A percentile compares a stretch with the other conserved stretches of the same genome.
Conservation (phyloP, 2,329 filamentous ascomycete genomes). For the Hysterium pulicare region DNA sequence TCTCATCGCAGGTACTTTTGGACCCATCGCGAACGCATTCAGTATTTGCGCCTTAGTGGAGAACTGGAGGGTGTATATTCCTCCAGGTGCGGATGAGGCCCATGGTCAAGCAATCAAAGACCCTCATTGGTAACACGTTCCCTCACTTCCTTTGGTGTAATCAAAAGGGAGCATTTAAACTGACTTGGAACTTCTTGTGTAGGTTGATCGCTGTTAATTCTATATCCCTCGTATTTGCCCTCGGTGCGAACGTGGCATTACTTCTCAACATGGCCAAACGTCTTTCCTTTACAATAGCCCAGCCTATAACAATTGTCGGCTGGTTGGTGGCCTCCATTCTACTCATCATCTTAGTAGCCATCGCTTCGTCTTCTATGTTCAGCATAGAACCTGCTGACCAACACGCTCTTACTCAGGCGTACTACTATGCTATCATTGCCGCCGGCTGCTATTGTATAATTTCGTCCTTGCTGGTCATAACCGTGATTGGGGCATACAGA, state of each 20-base stretch:
- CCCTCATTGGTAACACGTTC: conserved; percentile 47
- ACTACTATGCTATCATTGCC: conserved; percentile 59
- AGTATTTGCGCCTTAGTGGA: conserved; percentile 55
- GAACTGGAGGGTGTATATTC: conserved; percentile 54
- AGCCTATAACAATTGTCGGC: conserved; percentile 60
- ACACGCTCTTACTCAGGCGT: conserved; percentile 54
- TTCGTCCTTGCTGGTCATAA: conserved; percentile 52
- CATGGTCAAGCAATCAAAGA: conserved; percentile 49
- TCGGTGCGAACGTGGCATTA: conserved; percentile 53
- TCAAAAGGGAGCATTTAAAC: too few relatives aligned
- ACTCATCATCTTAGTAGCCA: conserved; percentile 51
- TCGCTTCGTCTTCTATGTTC: conserved; percentile 45
- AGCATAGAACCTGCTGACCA: conserved; percentile 39
- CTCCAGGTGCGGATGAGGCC: conserved; percentile 43
- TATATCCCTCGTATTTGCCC: conserved; percentile 52
- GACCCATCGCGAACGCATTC: conserved; percentile 55
- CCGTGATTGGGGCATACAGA: conserved; percentile 53
- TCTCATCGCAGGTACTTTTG: conserved; percentile 54
- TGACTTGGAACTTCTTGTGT: neutral
- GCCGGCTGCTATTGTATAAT: conserved; percentile 56
- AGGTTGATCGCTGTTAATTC: conserved; percentile 55
- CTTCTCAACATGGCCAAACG: conserved; percentile 59
- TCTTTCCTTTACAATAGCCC: conserved; percentile 53
- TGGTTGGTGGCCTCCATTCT: conserved; percentile 55
- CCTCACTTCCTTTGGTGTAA: neutral